A percentile compares a stretch with the other conserved stretches of the same genome.
phyloP scores from a whole-genome alignment of 2,329 filamentous ascomycete genomes.

The Exserohilum rostratum region DNA sequence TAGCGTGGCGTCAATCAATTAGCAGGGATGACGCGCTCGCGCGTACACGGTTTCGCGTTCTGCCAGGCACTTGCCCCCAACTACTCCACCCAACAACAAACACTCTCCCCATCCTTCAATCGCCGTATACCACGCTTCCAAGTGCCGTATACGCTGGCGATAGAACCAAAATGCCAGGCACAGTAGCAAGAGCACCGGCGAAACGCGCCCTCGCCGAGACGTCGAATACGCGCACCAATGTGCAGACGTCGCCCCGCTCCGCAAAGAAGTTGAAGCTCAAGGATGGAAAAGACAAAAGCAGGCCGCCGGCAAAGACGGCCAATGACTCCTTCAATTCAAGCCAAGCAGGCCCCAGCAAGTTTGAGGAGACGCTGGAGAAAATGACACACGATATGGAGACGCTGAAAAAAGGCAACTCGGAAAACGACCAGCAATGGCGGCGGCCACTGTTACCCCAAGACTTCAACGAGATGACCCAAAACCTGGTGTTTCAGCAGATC shows the following conservation, averaged over 20 bases:
- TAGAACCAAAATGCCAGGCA: constrained; percentile 38
- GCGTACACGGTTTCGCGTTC: constrained; percentile 33
- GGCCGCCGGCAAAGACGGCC: constrained; percentile 68
- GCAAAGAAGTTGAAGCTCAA: constrained; percentile 88
- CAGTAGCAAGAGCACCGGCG: constrained; percentile 45
- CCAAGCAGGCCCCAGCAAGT: constrained; percentile 86
- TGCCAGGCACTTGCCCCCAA: constrained; percentile 26
- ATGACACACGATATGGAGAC: constrained; percentile 90
- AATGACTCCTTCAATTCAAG: constrained; percentile 65
- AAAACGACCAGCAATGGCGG: constrained; percentile 93
- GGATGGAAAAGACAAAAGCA: constrained; percentile 59
- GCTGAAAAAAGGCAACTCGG: constrained; percentile 83
- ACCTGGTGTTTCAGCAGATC: constrained; percentile 91
- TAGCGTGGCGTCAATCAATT: constrained; percentile 25
- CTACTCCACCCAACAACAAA: constrained; percentile 25
- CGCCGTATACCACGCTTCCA: constrained; percentile 1
- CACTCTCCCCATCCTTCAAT: constrained; percentile 3
- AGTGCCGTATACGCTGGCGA: background rate
- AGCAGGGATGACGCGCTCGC: constrained; percentile 41
- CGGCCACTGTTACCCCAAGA: constrained; percentile 62
- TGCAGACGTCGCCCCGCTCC: constrained; percentile 54
- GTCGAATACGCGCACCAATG: constrained; percentile 53
- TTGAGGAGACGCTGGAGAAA: constrained; percentile 96
- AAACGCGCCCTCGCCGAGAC: constrained; percentile 57
- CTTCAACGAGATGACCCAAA: constrained; percentile 69